Evolutionary conservation across 306 rosid genomes (phyloP).

Genomic region (Arachis hypogaea): DNA sequence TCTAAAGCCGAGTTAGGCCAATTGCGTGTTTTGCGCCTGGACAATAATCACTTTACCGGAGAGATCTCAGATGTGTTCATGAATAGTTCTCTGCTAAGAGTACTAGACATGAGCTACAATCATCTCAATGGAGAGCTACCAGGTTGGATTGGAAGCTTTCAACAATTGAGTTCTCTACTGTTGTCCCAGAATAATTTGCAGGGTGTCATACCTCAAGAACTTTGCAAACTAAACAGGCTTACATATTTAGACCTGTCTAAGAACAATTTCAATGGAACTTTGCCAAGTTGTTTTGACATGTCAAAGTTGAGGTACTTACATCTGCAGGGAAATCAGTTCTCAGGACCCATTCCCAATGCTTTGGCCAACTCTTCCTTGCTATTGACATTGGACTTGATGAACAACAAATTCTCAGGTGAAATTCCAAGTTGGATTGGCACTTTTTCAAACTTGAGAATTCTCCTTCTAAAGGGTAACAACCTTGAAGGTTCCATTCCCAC

Average conservation of each 20-base stretch:
- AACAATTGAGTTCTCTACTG: slow-evolving; percentile 1
- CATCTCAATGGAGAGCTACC: slow-evolving; percentile 17
- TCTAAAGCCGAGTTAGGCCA: background rate
- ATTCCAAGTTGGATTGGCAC: slow-evolving; percentile 31
- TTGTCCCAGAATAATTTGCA: slow-evolving; percentile 25
- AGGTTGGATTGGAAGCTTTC: slow-evolving; percentile 29
- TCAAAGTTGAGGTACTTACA: background rate
- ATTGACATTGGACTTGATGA: slow-evolving; percentile 27
- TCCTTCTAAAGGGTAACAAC: slow-evolving; percentile 30
- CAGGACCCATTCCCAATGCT: background rate
- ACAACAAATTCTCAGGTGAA: slow-evolving; percentile 25
- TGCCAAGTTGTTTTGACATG: slow-evolving; percentile 13
- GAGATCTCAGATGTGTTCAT: slow-evolving; percentile 2
- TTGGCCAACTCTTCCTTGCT: background rate
- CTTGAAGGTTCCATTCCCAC: slow-evolving; percentile 31
- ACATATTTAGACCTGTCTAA: slow-evolving; percentile 13
- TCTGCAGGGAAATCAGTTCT: slow-evolving; percentile 20
- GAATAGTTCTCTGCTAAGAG: background rate
- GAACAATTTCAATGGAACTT: background rate
- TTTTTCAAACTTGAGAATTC: slow-evolving; percentile 12
- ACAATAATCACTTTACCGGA: slow-evolving; percentile 23
- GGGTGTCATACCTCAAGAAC: slow-evolving; percentile 20
- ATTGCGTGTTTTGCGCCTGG: background rate
- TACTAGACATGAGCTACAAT: slow-evolving; percentile 27
- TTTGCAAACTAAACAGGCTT: slow-evolving; percentile 2